Evolutionary conservation across 208 protist genomes (phyloP), one percentile per base, ranked within the genome.

Genomic region (Angomonas desouzai): DNA sequence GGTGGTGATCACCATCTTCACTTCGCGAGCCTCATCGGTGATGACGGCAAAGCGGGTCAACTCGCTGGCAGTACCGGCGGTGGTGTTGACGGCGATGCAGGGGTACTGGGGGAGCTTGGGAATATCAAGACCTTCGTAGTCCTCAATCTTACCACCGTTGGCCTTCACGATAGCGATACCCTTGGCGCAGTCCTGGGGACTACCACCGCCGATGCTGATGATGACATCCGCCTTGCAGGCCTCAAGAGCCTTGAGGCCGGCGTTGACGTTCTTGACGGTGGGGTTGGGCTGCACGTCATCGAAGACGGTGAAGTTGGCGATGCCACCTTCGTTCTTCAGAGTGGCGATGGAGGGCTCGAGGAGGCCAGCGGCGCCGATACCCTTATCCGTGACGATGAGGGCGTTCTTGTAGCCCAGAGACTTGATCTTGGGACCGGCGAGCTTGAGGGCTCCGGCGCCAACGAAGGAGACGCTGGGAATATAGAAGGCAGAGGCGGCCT

Each of bases 41-140:
- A 97, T 82, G 34, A 97, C 85, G n/a, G 87, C 53, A 64, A 95
- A 94, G 48, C 85, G 87, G 6, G 92, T 97, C 29, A 96, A 81
- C 79, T 97, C 92, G 40, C 81, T 92, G 18, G 84, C 92, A 16
- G 92, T 97, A 33, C 90, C 92, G 36, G 88, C 78, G 3, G 92
- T 96, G 3, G 90, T 97, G 61, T 91, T 93, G 28, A 97, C 78
- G 29, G 83, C 82, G 28, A 91, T 74, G n/a, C 36, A 43, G 36
- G 47, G 47, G 66, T 77, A 89, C 62, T 83, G 79, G 22, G 69
- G 70, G 62, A 74, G 76, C 32, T 61, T 55, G 2, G 76, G 68
- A 56, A 71, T 74, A 66, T 85, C 74, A 4, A 90, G 47, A n/a
- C 85, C 78, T 51, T 84, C 84, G 64, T 80, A 69, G 62, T 85